Percentiles rank a stretch among this genome's conserved stretches.
Conservation (phyloP, 176 grass and related monocot genomes). For the Puccinellia tenuiflora region DNA sequence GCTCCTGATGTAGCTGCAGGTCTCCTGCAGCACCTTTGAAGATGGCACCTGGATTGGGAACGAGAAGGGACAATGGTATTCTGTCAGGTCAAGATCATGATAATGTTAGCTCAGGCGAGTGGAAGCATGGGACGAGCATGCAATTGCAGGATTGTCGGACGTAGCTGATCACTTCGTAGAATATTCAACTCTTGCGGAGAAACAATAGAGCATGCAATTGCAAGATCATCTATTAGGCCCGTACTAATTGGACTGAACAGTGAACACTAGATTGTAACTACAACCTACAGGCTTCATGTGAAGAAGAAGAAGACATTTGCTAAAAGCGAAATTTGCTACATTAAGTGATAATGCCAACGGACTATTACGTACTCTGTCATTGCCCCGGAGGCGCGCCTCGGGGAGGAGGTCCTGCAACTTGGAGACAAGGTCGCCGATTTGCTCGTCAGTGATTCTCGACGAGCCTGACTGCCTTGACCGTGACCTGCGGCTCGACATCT, state of each 20-base stretch:
- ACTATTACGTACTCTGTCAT: conserved; percentile 55
- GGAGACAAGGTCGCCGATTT: conserved; percentile 82
- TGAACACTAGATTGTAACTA: background rate
- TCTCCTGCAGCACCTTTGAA: conserved; percentile 79
- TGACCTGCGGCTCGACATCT: conserved; percentile 79
- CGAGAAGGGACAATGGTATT: background rate
- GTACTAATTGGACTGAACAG: background rate
- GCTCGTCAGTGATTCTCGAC: conserved; percentile 82
- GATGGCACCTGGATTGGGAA: conserved; percentile 50
- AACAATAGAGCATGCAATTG: background rate
- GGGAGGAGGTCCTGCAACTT: conserved; percentile 89
- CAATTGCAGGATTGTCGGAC: background rate
- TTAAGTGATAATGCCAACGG: background rate
- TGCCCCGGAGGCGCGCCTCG: conserved; percentile 49
- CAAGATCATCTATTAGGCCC: background rate
- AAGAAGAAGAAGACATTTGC: background rate
- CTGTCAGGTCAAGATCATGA: background rate
- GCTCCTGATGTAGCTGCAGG: conserved; percentile 81
- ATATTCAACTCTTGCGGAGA: background rate
- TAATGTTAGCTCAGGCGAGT: background rate
- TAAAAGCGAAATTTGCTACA: background rate
- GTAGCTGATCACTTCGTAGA: background rate
- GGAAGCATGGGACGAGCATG: background rate
- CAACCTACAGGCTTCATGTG: background rate
- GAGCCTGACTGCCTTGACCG: conserved; percentile 66